A percentile compares a stretch with the other conserved stretches of the same genome.
Conservation (phyloP, 148 eudicot species). For the Camellia japonica region DNA sequence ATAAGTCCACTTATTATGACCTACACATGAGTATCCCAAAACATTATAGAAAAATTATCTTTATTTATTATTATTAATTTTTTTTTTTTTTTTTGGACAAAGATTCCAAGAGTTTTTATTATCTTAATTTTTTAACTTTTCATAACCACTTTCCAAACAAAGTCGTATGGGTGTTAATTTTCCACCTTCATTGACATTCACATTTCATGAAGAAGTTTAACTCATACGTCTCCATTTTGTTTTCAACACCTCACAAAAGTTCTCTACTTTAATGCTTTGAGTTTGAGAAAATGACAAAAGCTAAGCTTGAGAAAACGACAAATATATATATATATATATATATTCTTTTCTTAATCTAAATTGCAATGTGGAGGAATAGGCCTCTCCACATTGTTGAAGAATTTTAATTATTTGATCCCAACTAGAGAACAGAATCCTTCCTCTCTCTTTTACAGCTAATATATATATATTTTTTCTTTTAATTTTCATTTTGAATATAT, state of each 20-base stretch:
- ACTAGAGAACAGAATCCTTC: not conserved
- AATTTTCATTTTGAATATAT: not conserved
- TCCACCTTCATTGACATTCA: not conserved
- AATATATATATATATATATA: not conserved
- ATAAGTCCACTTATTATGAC: no score
- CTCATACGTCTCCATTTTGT: not conserved
- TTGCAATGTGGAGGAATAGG: constrained; percentile 2
- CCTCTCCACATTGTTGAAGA: not conserved
- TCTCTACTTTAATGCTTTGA: not conserved
- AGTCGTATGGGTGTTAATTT: no score
- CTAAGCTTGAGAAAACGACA: constrained; percentile 1
- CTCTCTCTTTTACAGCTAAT: not conserved
- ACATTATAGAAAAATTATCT: no score
- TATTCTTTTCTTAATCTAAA: not conserved
- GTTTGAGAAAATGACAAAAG: constrained; percentile 2
- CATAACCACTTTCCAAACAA: no score
- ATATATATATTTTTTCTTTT: not conserved
- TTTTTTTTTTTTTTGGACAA: no score
- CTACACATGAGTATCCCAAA: no score
- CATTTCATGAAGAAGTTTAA: not conserved
- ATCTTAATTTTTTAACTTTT: no score
- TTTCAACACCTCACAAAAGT: not conserved
- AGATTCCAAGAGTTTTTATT: no score
- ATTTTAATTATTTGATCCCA: not conserved
- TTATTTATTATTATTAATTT: no score